Evolutionary conservation across 1,284 basidiomycete genomes (phyloP).

Genomic region (Malassezia sp.): DNA sequence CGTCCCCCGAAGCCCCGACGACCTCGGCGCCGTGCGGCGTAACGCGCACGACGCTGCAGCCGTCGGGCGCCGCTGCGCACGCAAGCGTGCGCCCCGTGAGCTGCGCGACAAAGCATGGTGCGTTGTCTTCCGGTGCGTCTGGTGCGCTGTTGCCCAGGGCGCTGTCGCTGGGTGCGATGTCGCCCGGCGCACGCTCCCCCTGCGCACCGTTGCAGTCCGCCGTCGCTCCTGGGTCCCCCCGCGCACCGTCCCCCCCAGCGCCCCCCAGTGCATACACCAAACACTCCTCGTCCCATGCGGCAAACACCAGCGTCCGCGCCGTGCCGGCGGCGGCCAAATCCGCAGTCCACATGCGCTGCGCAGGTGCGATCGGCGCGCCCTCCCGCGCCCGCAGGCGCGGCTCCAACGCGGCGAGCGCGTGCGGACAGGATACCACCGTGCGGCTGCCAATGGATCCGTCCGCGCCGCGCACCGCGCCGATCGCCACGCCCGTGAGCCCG

Average conservation of each 20-base stretch:
- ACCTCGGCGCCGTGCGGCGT: not conserved
- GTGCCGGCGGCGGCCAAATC: not conserved
- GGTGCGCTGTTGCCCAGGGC: too few relatives aligned
- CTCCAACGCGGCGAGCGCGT: conserved; percentile 8
- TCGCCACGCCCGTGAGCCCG: not conserved
- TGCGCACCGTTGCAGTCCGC: too few relatives aligned
- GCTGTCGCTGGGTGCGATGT: too few relatives aligned
- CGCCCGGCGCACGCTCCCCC: too few relatives aligned
- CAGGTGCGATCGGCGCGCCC: conserved; percentile 3
- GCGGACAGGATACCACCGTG: conserved; percentile 1
- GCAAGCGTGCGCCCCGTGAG: conserved; percentile 4
- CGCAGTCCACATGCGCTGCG: conserved; percentile 8
- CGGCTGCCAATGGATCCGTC: not conserved
- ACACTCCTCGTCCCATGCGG: conserved; percentile 8
- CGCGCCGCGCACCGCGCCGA: conserved; percentile 5
- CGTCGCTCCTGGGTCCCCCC: too few relatives aligned
- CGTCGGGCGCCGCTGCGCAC: not conserved
- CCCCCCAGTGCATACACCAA: conserved; percentile 9
- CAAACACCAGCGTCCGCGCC: conserved; percentile 3
- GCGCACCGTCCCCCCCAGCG: too few relatives aligned
- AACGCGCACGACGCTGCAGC: not conserved
- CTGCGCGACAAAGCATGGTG: conserved; percentile 7
- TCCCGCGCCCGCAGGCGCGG: not conserved
- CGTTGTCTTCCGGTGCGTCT: too few relatives aligned
- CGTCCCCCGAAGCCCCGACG: not conserved